Conservation (phyloP, 140 eudicot species). For the Senecio squalidus region DNA sequence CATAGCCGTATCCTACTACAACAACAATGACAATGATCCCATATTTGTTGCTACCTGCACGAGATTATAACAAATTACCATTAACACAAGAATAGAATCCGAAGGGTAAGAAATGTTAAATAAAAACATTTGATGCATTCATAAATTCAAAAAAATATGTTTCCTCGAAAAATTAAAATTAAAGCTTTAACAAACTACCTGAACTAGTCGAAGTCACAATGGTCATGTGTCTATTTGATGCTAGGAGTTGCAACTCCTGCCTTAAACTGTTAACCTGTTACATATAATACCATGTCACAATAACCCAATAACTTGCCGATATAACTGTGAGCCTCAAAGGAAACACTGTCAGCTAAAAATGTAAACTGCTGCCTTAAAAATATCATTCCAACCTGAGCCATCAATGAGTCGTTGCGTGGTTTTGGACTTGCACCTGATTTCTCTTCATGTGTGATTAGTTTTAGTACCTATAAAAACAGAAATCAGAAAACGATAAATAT, state of each 20-base stretch:
- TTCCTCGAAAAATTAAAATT: no score
- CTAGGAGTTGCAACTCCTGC: conserved; percentile 76
- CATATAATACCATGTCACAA: neutral
- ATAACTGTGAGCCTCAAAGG: neutral
- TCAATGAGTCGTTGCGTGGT: conserved; percentile 55
- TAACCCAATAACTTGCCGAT: neutral
- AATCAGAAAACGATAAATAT: neutral
- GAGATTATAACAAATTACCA: neutral
- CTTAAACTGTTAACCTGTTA: conserved; percentile 70
- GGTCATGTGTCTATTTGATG: conserved; percentile 59
- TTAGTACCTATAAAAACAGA: conserved; percentile 43
- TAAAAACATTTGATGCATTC: no score
- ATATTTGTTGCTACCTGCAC: conserved; percentile 58
- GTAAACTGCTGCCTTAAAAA: neutral
- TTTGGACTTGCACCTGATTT: conserved; percentile 37
- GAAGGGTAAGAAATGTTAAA: no score
- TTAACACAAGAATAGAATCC: no score
- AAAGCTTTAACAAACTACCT: conserved; percentile 5
- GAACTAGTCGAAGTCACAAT: conserved; percentile 62
- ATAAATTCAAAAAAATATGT: no score
- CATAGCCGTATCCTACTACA: conserved; percentile 73
- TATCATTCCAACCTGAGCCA: conserved; percentile 62
- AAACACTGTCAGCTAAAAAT: neutral
- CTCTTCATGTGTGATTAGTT: conserved; percentile 42
- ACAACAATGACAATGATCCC: conserved; percentile 52